These are phyloP conservation scores for Diaporthe caulivora DNA, from an alignment of 2,329 filamentous ascomycete genomes.

Conservation along the genomic window DNA sequence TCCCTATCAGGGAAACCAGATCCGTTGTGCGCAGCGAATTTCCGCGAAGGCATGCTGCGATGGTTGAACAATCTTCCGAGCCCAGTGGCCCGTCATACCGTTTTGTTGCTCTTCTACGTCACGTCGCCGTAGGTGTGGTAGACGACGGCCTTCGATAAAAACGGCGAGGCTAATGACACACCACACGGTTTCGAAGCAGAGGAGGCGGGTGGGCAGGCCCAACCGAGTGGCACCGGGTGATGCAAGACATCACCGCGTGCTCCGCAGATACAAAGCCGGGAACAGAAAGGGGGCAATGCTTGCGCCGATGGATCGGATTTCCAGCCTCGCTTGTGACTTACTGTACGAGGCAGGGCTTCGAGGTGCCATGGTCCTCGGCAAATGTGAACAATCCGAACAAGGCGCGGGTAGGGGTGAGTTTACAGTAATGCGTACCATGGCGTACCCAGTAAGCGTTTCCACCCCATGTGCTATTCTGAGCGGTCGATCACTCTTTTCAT, in stretches of 20 bases:
- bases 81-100: slow-evolving; percentile 4
- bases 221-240: slow-evolving; percentile 25
- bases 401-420: slow-evolving; percentile 19
- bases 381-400: slow-evolving; percentile 14
- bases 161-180: slow-evolving; percentile 19
- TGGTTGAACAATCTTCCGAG: slow-evolving; percentile 21
- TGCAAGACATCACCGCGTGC: slow-evolving; percentile 26
- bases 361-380: slow-evolving; percentile 22
- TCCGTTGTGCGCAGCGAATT: not conserved
- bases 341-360: slow-evolving; percentile 11
- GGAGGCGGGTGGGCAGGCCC: slow-evolving; percentile 27
- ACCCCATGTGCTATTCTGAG: slow-evolving; percentile 26
- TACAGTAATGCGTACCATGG: not conserved
- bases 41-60: not conserved
- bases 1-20: slow-evolving; percentile 3
- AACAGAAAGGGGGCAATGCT: slow-evolving; percentile 14
- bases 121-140: not conserved
- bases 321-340: slow-evolving; percentile 19
- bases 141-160: not conserved
- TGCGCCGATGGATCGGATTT: slow-evolving; percentile 18
- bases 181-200: slow-evolving; percentile 6
- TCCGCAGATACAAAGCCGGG: slow-evolving; percentile 16
- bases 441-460: slow-evolving; percentile 7
- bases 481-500: slow-evolving; percentile 23
- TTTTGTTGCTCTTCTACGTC: slow-evolving; percentile 5